Conservation (phyloP, 192 early-diverging fungal genomes). For the Spinellus fusiger region DNA sequence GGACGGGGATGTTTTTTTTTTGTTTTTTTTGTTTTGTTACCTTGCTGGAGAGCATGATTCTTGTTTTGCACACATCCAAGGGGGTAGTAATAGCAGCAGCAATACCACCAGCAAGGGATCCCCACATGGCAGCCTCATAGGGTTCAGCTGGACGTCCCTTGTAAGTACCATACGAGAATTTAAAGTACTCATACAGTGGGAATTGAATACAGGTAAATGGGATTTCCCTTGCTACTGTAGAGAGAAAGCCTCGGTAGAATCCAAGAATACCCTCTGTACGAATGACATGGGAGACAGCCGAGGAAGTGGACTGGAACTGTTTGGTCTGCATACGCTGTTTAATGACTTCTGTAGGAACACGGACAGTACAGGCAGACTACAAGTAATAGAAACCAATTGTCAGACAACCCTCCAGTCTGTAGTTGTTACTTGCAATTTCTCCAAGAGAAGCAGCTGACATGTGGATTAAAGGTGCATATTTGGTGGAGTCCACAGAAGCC, state of each 20-base stretch:
- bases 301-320: conserved; percentile 56
- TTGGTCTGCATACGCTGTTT: conserved; percentile 95
- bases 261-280: conserved; percentile 70
- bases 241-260: conserved; percentile 89
- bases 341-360: conserved; percentile 93
- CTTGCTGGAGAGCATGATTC: conserved; percentile 89
- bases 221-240: conserved; percentile 92
- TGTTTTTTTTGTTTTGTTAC: conserved; percentile 19
- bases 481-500: conserved; percentile 27
- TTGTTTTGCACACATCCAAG: conserved; percentile 93
- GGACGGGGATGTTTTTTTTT: neutral
- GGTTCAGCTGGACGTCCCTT: conserved; percentile 52
- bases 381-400: conserved; percentile 10
- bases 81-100: conserved; percentile 92
- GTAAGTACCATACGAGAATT: conserved; percentile 47
- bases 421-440: conserved; percentile 64
- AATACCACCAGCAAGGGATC: conserved; percentile 81
- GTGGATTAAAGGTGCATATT: conserved; percentile 65
- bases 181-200: conserved; percentile 89
- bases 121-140: conserved; percentile 82
- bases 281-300: conserved; percentile 61
- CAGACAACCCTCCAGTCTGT: neutral
- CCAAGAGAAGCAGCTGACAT: conserved; percentile 87
- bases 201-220: conserved; percentile 97
- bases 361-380: conserved; percentile 76